Evolutionary conservation across 345 rosid genomes (phyloP), one percentile per base, ranked within the genome.

Genomic region (Eucalyptus sp.): DNA sequence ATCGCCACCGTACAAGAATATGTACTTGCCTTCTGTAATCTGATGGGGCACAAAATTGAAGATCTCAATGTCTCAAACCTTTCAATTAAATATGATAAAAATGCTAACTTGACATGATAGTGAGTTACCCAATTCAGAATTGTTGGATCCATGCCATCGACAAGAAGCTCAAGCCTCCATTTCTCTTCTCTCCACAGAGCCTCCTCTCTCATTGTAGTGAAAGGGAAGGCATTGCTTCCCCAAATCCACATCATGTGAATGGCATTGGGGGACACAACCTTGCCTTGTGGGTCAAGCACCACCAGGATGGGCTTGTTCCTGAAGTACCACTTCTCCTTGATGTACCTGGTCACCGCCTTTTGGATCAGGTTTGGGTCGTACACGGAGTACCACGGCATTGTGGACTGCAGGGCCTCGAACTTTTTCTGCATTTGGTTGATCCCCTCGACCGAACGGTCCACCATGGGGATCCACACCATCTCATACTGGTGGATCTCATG

Each of bases 171-270:
- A 86, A 96, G 98, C 68, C 95, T 90, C 93, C 97, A 96, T 2
- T 94, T 90, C 79, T 97, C 98, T 44, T 93, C 95, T 91, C 89
- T 96, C 99, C 99, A 97, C 4, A 97, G 95, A 87, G 93, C 89
- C 80, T 97, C 99, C 91, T 97, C 99, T 89, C 94, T 96, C 64
- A 56, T 14, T 88, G 93, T 95, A 33, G 94, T 97, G 94, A 97
- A 97, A 71, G 99, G 99, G 95, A 96, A 97, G 89, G 99, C 97
- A 64, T 88, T 94, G 95, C 96, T 96, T 41, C 96, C 98, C 99
- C 99, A 97, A 92, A 97, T 96, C 99, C 99, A 97, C 96, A 96
- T 97, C 99, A 97, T 97, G 94, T 97, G 97, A 90, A 97, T 91
- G 37, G 99, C 99, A 88, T 97, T 97, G 11, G 96, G 97, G 93